Evolutionary conservation across 2,329 filamentous ascomycete genomes (phyloP), one percentile per base, ranked within the genome.

Genomic region (Zasmidium citrigriseum): DNA sequence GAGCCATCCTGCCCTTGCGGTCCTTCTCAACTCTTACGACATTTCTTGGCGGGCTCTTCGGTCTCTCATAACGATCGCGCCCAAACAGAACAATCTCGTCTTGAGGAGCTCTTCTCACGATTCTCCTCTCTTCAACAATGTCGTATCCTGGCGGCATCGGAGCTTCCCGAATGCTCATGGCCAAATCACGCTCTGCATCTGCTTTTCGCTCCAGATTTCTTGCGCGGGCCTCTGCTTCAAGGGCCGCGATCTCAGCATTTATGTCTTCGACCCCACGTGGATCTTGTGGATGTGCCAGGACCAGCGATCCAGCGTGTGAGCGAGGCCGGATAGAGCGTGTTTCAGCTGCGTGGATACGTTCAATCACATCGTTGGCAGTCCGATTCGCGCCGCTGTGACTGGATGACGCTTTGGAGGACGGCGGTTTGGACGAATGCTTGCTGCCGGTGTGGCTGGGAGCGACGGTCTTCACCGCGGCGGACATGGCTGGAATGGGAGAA

Each of bases 1-100:
- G 87, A 81, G 87, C 86, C 86, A 95, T 88, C 89, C 88, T 95
- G 96, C 93, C 92, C 91, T 90, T 95, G 82, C 89, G 89, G 79
- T 97, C 92, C 82, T 90, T 92, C 78, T 91, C 89, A 69, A 96
- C 86, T 67, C 89, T 82, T 63, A 89, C 80, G 54, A 87, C 76
- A 62, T 86, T 83, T 57, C 82, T 77, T 45, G 75, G 75, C 23
- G 71, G 71, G 53, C 70, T 73, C 57, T 67, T 81, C 69, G 66
- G 77, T 66, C 70, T 63, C 82, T 76, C 46, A 24, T 52, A 52
- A 22, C 48, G 23, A 46, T 50, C 51, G 3, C 61, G 56, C 18
- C 58, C 57, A 14, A 60, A 62, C 9, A 64, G 23, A 7, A 61
- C 57, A 5, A 62, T 44, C 14, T 62, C 62, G 10, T 54, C 51